Percentiles rank a stretch among this genome's conserved stretches.
Conservation (phyloP, 208 protist genomes). For the Crithidia thermophila region DNA sequence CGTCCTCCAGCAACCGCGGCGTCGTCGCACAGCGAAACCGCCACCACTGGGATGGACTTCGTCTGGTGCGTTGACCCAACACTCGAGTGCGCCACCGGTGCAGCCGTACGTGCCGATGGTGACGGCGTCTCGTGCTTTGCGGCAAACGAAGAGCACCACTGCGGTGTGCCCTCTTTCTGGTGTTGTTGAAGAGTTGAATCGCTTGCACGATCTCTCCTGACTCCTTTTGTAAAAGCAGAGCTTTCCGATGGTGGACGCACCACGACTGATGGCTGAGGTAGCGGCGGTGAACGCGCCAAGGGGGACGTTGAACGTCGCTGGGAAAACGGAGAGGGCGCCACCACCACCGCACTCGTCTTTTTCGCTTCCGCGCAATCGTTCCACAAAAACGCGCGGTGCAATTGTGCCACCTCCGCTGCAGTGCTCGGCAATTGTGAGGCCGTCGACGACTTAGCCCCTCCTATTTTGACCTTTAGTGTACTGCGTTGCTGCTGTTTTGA, state of each 20-base stretch:
- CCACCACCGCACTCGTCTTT: neutral
- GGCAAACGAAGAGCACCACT: slow-evolving; percentile 4
- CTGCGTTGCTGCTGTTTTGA: neutral
- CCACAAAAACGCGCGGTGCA: neutral
- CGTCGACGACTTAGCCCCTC: too few relatives aligned
- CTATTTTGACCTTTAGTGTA: too few relatives aligned
- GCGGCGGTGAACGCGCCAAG: too few relatives aligned
- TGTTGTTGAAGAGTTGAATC: too few relatives aligned
- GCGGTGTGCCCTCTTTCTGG: neutral
- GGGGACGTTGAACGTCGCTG: neutral
- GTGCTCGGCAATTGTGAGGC: too few relatives aligned
- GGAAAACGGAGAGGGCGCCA: neutral
- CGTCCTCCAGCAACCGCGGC: too few relatives aligned
- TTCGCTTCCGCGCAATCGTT: neutral
- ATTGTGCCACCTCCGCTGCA: neutral
- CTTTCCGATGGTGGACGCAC: too few relatives aligned
- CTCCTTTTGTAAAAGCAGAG: slow-evolving; percentile 5
- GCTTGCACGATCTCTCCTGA: too few relatives aligned
- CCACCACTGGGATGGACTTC: slow-evolving; percentile 8
- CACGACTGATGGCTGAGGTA: too few relatives aligned
- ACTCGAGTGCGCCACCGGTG: neutral
- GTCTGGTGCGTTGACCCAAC: too few relatives aligned
- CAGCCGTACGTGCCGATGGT: neutral
- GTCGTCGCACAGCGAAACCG: slow-evolving; percentile 8
- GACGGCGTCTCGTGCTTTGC: neutral